These are phyloP conservation scores for Emiliania huxleyi DNA, from an alignment of 78 protist genomes.

Conservation along the genomic window DNA sequence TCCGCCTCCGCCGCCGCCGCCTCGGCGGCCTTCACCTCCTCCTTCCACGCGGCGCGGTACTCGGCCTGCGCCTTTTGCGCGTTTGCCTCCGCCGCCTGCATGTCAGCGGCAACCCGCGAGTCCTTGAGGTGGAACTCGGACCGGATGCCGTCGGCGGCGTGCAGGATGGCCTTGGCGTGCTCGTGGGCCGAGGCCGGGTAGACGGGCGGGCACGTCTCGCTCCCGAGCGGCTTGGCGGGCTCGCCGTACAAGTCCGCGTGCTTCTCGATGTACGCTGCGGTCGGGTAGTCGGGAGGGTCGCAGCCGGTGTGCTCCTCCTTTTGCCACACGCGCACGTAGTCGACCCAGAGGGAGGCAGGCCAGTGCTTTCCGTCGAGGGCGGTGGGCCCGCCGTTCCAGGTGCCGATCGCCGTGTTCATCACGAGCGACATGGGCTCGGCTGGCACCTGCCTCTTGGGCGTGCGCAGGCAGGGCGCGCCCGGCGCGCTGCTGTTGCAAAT, in stretches of 20 bases:
- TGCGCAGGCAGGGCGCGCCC: neutral
- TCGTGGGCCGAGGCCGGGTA: neutral
- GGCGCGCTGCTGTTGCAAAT: neutral
- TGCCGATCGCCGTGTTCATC: neutral
- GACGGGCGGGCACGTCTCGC: neutral
- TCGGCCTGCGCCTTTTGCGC: too few species aligned
- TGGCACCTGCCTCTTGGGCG: neutral
- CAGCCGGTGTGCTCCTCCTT: neutral
- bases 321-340: slow-evolving; percentile 3
- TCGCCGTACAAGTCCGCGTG: neutral
- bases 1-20: too few species aligned
- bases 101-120: too few species aligned
- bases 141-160: neutral
- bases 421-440: slow-evolving; percentile 11
- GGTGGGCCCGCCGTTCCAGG: slow-evolving; percentile 10
- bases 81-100: too few species aligned
- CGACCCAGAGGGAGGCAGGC: neutral
- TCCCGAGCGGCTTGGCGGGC: neutral
- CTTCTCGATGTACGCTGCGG: slow-evolving; percentile 6
- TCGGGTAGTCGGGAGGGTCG: slow-evolving; percentile 11
- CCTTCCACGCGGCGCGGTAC: too few species aligned
- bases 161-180: neutral
- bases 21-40: too few species aligned
- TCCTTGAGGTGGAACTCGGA: too few species aligned
- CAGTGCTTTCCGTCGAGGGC: neutral